These are phyloP conservation scores for Aspergillus ustus DNA, from an alignment of 2,329 filamentous ascomycete genomes.

Conservation along the genomic window DNA sequence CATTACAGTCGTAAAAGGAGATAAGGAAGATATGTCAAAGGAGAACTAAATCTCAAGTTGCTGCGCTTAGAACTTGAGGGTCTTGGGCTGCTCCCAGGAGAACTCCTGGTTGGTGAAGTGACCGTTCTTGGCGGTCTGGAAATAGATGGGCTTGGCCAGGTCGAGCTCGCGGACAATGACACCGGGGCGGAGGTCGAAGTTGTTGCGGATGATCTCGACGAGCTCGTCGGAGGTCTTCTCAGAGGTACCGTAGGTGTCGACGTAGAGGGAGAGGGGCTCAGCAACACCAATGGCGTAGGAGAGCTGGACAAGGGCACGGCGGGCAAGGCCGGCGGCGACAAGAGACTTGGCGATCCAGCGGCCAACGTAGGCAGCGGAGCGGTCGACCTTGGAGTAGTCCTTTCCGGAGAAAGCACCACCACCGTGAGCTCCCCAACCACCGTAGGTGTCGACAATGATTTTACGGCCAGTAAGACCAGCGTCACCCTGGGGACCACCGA, in stretches of 20 bases:
- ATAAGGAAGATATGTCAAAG: slow-evolving; percentile 28
- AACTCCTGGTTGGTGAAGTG: slow-evolving; percentile 99
- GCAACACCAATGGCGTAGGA: slow-evolving; percentile 99
- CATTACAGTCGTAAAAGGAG: slow-evolving; percentile 49
- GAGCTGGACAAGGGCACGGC: slow-evolving; percentile 93
- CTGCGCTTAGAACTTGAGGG: slow-evolving; percentile 78
- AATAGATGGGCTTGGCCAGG: slow-evolving; percentile 95
- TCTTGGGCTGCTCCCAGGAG: slow-evolving; percentile 98
- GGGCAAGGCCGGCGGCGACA: slow-evolving; percentile 83
- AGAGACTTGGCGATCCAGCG: slow-evolving; percentile 99
- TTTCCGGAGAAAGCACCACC: slow-evolving; percentile 99
- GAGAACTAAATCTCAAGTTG: slow-evolving; percentile 24
- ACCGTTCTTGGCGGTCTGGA: slow-evolving; percentile 98
- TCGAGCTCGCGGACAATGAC: slow-evolving; percentile 98
- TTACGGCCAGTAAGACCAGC: slow-evolving; percentile 98
- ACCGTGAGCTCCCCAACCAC: slow-evolving; percentile 99
- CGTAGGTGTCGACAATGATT: slow-evolving; percentile 99
- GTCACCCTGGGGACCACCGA: slow-evolving; percentile 98
- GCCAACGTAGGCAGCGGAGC: slow-evolving; percentile 94
- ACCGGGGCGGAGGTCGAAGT: slow-evolving; percentile 98
- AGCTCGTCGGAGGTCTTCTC: slow-evolving; percentile 88
- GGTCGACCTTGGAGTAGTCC: slow-evolving; percentile 99
- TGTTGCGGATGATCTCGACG: slow-evolving; percentile 88
- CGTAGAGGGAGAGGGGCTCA: slow-evolving; percentile 96
- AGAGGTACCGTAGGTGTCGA: slow-evolving; percentile 96